phyloP scores from a whole-genome alignment of 2,329 filamentous ascomycete species.

The Samsoniella hepiali region DNA sequence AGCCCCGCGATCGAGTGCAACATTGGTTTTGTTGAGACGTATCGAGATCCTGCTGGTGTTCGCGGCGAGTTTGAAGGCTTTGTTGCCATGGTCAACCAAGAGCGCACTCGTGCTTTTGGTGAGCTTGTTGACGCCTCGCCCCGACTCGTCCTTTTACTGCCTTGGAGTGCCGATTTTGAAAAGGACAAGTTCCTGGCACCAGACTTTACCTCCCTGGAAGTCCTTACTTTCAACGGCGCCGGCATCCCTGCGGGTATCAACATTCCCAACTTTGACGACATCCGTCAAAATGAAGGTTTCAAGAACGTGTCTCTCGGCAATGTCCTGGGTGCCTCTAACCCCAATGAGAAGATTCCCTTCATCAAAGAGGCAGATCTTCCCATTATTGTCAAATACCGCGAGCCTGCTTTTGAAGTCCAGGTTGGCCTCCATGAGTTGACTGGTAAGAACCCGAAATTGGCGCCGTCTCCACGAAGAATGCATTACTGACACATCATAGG shows the following conservation, averaged over 20 bases:
- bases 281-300: slow-evolving; percentile 80
- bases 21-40: slow-evolving; percentile 82
- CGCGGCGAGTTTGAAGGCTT: slow-evolving; percentile 85
- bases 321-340: slow-evolving; percentile 84
- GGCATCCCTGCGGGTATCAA: slow-evolving; percentile 68
- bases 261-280: slow-evolving; percentile 70
- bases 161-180: slow-evolving; percentile 86
- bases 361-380: slow-evolving; percentile 75
- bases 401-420: slow-evolving; percentile 89
- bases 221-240: slow-evolving; percentile 70
- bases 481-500: slow-evolving; percentile 39
- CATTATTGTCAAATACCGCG: slow-evolving; percentile 77
- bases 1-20: slow-evolving; percentile 77
- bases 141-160: slow-evolving; percentile 79
- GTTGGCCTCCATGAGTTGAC: slow-evolving; percentile 89
- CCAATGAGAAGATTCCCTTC: slow-evolving; percentile 89
- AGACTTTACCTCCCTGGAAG: slow-evolving; percentile 93
- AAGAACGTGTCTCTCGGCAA: slow-evolving; percentile 95
- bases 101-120: slow-evolving; percentile 83
- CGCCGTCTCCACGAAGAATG: neutral
- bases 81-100: slow-evolving; percentile 81
- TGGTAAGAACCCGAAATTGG: slow-evolving; percentile 31
- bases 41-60: slow-evolving; percentile 76
- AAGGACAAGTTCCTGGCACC: slow-evolving; percentile 95
- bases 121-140: slow-evolving; percentile 80